Evolutionary conservation across 345 rosid species (phyloP).

Genomic region (Corchorus olitorius): DNA sequence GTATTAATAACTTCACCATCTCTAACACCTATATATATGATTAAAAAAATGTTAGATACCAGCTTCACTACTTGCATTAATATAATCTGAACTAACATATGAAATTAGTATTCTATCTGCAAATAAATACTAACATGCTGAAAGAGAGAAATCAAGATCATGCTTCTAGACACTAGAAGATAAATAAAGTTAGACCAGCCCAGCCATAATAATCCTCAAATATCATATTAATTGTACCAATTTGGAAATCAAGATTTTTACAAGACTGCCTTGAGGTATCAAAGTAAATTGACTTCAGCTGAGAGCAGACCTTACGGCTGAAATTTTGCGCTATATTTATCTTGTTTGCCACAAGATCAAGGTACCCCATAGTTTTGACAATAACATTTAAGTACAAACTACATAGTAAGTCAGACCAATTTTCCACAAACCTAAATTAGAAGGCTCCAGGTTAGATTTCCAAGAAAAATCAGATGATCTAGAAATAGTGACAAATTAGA

Average conservation of each 20-base stretch:
- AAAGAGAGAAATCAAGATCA: no score
- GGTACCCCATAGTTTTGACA: neutral
- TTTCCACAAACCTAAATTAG: neutral
- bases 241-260: neutral
- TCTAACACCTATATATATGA: slow-evolving; percentile 30
- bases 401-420: neutral
- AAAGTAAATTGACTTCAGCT: neutral
- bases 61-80: neutral
- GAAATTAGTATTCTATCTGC: neutral
- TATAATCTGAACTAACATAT: no score
- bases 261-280: neutral
- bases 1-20: slow-evolving; percentile 61
- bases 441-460: slow-evolving; percentile 4
- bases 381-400: neutral
- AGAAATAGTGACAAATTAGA: slow-evolving; percentile 9
- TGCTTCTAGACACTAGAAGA: no score
- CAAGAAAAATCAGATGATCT: slow-evolving; percentile 12
- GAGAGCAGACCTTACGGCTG: no score
- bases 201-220: no score
- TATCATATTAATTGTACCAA: neutral
- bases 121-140: no score
- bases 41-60: slow-evolving; percentile 7
- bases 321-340: neutral
- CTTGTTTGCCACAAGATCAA: neutral
- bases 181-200: no score